These are phyloP conservation scores for Melastoma malabathricum DNA, from an alignment of 345 rosid species.

Conservation along the genomic window DNA sequence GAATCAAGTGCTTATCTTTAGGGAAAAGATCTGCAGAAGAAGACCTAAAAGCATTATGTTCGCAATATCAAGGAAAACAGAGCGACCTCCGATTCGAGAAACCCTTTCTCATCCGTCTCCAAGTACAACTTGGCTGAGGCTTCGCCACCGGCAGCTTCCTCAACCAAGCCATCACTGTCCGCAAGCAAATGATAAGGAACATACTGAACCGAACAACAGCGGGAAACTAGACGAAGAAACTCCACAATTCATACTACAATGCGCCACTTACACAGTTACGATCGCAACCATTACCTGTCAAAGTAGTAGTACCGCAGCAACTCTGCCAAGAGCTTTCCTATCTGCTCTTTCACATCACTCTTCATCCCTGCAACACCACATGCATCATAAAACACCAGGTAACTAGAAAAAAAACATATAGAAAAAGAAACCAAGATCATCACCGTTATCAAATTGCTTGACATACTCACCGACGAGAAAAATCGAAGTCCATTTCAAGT, in stretches of 20 bases:
- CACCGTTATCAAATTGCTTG: neutral
- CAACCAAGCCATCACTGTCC: slow-evolving; percentile 64
- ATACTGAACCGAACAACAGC: neutral
- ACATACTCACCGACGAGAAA: slow-evolving; percentile 61
- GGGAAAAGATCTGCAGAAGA: neutral
- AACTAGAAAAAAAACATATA: neutral
- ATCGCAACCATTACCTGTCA: slow-evolving; percentile 36
- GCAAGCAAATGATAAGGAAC: slow-evolving; percentile 4
- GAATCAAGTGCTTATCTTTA: neutral
- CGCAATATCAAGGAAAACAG: no score
- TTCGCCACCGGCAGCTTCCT: slow-evolving; percentile 78
- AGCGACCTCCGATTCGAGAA: slow-evolving; percentile 58
- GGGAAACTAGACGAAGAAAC: neutral
- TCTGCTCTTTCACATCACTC: slow-evolving; percentile 38
- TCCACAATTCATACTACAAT: no score
- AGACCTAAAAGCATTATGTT: neutral
- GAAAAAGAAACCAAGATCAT: neutral
- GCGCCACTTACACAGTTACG: no score
- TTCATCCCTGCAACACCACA: slow-evolving; percentile 38
- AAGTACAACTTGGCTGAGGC: slow-evolving; percentile 33
- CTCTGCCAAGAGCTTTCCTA: slow-evolving; percentile 61
- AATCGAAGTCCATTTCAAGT: slow-evolving; percentile 66
- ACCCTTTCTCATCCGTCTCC: slow-evolving; percentile 61
- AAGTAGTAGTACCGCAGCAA: slow-evolving; percentile 57
- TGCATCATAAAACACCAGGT: neutral